phyloP scores from a whole-genome alignment of 2,329 filamentous ascomycete genomes.

The Fusarium graminum region DNA sequence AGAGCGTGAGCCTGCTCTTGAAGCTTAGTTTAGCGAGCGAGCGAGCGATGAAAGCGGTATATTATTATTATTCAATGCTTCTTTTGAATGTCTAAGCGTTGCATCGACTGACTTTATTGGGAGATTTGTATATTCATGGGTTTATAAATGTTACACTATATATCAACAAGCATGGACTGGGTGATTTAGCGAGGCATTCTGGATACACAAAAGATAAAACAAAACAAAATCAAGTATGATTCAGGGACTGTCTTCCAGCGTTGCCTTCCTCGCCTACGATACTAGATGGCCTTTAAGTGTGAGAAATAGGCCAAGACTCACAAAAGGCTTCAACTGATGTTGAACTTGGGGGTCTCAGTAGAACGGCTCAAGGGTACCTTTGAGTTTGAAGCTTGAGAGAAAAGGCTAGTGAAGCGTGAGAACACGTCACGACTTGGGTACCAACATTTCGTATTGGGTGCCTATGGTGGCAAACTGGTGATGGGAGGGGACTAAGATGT shows the following conservation, averaged over 20 bases:
- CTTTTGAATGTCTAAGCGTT: constrained; percentile 29
- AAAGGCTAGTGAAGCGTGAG: constrained; percentile 11
- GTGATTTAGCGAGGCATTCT: constrained; percentile 38
- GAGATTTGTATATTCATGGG: constrained; percentile 9
- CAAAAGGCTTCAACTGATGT: not conserved
- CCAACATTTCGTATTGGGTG: constrained; percentile 20
- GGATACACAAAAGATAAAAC: constrained; percentile 31
- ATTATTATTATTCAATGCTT: constrained; percentile 2
- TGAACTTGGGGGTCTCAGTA: constrained; percentile 6
- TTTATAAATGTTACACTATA: constrained; percentile 26
- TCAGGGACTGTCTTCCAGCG: not conserved
- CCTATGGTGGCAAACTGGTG: constrained; percentile 36
- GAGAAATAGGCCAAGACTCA: not conserved
- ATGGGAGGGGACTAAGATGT: constrained; percentile 14
- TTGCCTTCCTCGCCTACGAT: not conserved
- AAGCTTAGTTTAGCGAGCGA: constrained; percentile 24
- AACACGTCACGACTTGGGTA: constrained; percentile 21
- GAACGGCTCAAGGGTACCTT: constrained; percentile 21
- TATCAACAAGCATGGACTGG: constrained; percentile 30
- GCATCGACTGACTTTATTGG: constrained; percentile 22
- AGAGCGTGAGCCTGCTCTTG: constrained; percentile 48
- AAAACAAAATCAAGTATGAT: constrained; percentile 22
- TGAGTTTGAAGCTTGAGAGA: constrained; percentile 27
- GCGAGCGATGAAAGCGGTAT: not conserved
- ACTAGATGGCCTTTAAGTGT: not conserved